phyloP scores from a whole-genome alignment of 441 rosid genomes.

The Lepidium campestre region DNA sequence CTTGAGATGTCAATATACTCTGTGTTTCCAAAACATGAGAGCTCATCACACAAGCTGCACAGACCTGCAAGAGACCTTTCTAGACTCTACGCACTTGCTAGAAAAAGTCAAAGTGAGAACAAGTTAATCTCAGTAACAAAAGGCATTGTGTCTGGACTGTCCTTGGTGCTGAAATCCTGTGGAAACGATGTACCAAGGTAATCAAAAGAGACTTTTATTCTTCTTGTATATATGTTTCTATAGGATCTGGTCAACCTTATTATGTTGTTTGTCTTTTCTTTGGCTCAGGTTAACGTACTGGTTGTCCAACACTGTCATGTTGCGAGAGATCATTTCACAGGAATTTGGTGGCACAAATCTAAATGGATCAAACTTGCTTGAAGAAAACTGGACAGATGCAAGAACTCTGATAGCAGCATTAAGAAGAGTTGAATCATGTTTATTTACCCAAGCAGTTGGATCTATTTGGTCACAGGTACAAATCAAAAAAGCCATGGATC shows the following conservation, averaged over 20 bases:
- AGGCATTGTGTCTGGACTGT: slow-evolving; percentile 66
- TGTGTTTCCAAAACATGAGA: slow-evolving; percentile 78
- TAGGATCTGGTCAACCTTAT: slow-evolving; percentile 9
- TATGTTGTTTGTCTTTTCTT: slow-evolving; percentile 8
- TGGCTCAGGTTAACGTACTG: slow-evolving; percentile 77
- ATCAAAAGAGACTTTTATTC: background rate
- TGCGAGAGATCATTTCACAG: slow-evolving; percentile 70
- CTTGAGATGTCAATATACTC: slow-evolving; percentile 85
- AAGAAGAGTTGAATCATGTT: slow-evolving; percentile 82
- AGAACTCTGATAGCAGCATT: slow-evolving; percentile 47
- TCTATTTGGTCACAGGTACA: slow-evolving; percentile 98
- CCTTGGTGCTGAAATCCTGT: slow-evolving; percentile 65
- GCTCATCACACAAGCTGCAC: slow-evolving; percentile 73
- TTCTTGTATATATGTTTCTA: slow-evolving; percentile 6
- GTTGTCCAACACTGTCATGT: slow-evolving; percentile 78
- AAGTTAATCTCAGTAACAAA: slow-evolving; percentile 65
- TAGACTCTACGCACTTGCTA: slow-evolving; percentile 73
- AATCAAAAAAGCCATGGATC: background rate
- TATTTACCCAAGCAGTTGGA: slow-evolving; percentile 69
- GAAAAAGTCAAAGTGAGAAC: slow-evolving; percentile 57
- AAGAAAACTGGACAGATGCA: slow-evolving; percentile 58
- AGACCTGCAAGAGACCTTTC: slow-evolving; percentile 79
- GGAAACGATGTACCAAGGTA: slow-evolving; percentile 84
- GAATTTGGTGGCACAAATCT: slow-evolving; percentile 40
- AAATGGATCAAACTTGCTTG: slow-evolving; percentile 13